These are phyloP conservation scores for Heliamphora exappendiculata DNA, from an alignment of 148 eudicot genomes.

Conservation along the genomic window DNA sequence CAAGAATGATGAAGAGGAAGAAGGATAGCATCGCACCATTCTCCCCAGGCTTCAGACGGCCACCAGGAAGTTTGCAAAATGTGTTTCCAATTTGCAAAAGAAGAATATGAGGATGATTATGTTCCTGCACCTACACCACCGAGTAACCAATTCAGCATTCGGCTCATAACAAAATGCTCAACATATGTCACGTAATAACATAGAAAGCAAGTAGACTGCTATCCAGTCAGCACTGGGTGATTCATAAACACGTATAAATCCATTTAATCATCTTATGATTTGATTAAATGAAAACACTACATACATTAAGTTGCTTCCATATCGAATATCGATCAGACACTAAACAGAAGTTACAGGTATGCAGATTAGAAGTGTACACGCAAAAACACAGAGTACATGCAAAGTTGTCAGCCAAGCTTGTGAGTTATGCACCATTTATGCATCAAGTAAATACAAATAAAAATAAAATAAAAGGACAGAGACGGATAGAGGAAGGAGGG, in stretches of 20 bases:
- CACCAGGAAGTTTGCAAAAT: slow-evolving; percentile 96
- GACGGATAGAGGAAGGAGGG: too few species aligned
- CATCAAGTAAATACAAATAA: neutral
- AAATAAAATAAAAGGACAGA: too few species aligned
- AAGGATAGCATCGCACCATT: slow-evolving; percentile 40
- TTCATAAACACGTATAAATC: neutral
- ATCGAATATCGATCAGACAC: neutral
- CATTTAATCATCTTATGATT: neutral
- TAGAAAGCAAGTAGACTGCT: neutral
- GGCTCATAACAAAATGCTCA: neutral
- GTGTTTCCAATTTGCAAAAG: slow-evolving; percentile 92
- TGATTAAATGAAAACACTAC: neutral
- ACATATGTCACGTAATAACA: neutral
- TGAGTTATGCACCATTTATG: neutral
- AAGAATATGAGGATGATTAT: slow-evolving; percentile 84
- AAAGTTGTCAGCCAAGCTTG: neutral
- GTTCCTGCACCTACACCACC: slow-evolving; percentile 77
- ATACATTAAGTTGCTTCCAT: neutral
- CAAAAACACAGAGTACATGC: neutral
- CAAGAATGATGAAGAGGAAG: neutral
- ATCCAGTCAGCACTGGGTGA: neutral
- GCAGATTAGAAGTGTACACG: neutral
- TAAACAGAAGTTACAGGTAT: neutral
- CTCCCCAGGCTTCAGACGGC: slow-evolving; percentile 93
- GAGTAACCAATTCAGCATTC: neutral